phyloP scores from a whole-genome alignment of 2,329 filamentous ascomycete genomes.

The Fusarium pseudocircinatum region DNA sequence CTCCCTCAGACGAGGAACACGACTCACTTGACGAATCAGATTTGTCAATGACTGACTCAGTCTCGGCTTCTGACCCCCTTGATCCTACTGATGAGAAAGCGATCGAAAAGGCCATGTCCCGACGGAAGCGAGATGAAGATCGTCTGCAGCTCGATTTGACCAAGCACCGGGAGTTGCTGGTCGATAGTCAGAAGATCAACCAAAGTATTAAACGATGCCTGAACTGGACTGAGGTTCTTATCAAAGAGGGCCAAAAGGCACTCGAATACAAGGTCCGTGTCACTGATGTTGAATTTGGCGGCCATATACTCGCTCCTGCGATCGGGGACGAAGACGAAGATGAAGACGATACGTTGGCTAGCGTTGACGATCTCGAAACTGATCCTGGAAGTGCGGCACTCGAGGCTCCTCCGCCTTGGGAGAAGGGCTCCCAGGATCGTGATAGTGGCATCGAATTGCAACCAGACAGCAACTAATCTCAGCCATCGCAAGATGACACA shows the following conservation, averaged over 20 bases:
- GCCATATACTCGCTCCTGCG: constrained; percentile 74
- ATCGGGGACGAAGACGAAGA: constrained; percentile 65
- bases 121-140: constrained; percentile 81
- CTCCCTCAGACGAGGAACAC: constrained; percentile 53
- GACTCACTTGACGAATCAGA: constrained; percentile 65
- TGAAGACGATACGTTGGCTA: constrained; percentile 38
- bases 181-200: constrained; percentile 95
- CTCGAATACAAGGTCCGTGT: constrained; percentile 82
- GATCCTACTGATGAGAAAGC: constrained; percentile 51
- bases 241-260: constrained; percentile 87
- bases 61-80: constrained; percentile 45
- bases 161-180: constrained; percentile 87
- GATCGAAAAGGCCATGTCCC: constrained; percentile 43
- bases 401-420: constrained; percentile 46
- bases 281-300: constrained; percentile 83
- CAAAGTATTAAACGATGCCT: constrained; percentile 91
- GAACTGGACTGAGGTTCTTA: constrained; percentile 88
- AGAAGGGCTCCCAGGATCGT: constrained; percentile 57
- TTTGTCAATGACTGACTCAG: constrained; percentile 54
- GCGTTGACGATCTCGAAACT: constrained; percentile 23
- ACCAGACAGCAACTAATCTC: constrained; percentile 48
- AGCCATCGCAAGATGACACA: background rate
- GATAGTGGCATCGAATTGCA: constrained; percentile 64
- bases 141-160: constrained; percentile 85
- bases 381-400: constrained; percentile 34